A percentile compares a stretch with the other conserved stretches of the same genome.
Evolutionary conservation across 306 rosid genomes (phyloP).

Genomic region (Pachyrhizus erosus): DNA sequence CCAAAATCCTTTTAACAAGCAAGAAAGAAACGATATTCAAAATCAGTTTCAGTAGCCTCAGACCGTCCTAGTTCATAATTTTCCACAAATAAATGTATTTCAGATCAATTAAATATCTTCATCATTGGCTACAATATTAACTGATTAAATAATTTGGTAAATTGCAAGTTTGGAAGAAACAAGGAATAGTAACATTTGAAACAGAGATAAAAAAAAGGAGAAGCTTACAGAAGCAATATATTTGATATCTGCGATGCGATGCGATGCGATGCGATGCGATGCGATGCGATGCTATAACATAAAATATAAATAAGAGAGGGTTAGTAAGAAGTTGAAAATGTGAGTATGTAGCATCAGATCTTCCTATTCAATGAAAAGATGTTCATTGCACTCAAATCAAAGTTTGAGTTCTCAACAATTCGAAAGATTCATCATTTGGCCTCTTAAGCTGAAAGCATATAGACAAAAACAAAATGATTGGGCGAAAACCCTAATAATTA

Average conservation of each 20-base stretch:
- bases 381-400: constrained; percentile 47
- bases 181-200: neutral
- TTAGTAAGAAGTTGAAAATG: neutral
- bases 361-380: constrained; percentile 45
- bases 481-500: neutral
- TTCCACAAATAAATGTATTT: too few species aligned
- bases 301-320: neutral
- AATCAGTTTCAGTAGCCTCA: too few species aligned
- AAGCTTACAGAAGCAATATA: neutral
- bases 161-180: too few species aligned
- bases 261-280: too few species aligned
- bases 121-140: too few species aligned
- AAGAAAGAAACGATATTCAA: too few species aligned
- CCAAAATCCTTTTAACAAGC: too few species aligned
- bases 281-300: neutral
- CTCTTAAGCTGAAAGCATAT: neutral
- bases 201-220: neutral
- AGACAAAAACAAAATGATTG: neutral
- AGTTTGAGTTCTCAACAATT: constrained; percentile 42
- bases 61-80: too few species aligned
- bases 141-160: neutral
- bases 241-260: neutral
- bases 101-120: too few species aligned
- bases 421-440: constrained; percentile 51
- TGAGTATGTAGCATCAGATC: constrained; percentile 43